These are phyloP conservation scores for Debaryomyces robertsiae DNA, from an alignment of 1,139 yeast species.

Conservation along the genomic window DNA sequence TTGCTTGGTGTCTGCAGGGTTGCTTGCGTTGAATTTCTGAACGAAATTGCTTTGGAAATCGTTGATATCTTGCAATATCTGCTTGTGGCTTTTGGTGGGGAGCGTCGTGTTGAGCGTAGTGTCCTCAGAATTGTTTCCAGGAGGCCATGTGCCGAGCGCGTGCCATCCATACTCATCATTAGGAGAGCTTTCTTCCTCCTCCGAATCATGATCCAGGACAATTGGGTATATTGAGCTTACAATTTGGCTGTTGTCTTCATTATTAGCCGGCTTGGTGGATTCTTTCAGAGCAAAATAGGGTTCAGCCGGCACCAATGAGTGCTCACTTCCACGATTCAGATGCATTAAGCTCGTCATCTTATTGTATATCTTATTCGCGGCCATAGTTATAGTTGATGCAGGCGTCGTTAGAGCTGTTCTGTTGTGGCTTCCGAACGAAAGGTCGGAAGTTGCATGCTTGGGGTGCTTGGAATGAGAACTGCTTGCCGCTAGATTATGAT, in stretches of 20 bases:
- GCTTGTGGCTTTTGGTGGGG: conserved; percentile 17
- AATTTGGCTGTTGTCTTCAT: conserved; percentile 4
- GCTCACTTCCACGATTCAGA: conserved; percentile 22
- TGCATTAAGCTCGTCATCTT: conserved; percentile 18
- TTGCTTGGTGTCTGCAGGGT: conserved; percentile 4
- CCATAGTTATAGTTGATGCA: conserved; percentile 5
- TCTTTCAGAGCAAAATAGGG: conserved; percentile 2
- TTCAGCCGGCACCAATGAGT: conserved; percentile 21
- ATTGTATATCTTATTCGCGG: conserved; percentile 14
- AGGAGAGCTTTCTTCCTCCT: conserved; percentile 21
- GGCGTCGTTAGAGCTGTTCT: conserved; percentile 6
- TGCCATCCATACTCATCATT: conserved; percentile 14
- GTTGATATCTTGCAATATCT: conserved; percentile 34
- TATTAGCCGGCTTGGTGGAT: not conserved
- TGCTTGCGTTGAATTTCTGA: conserved; percentile 20
- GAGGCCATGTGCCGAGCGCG: not conserved
- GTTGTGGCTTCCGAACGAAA: conserved; percentile 3
- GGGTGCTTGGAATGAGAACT: not conserved
- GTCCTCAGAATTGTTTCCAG: not conserved
- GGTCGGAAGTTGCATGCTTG: conserved; percentile 6
- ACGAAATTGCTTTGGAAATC: conserved; percentile 37
- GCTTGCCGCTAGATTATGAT: conserved; percentile 16
- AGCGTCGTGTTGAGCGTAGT: not conserved
- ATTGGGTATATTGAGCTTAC: conserved; percentile 24
- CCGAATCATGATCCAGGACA: conserved; percentile 32